Evolutionary conservation across 2,329 filamentous ascomycete genomes (phyloP), one percentile per base, ranked within the genome.

Genomic region (Macrophomina phaseolina): DNA sequence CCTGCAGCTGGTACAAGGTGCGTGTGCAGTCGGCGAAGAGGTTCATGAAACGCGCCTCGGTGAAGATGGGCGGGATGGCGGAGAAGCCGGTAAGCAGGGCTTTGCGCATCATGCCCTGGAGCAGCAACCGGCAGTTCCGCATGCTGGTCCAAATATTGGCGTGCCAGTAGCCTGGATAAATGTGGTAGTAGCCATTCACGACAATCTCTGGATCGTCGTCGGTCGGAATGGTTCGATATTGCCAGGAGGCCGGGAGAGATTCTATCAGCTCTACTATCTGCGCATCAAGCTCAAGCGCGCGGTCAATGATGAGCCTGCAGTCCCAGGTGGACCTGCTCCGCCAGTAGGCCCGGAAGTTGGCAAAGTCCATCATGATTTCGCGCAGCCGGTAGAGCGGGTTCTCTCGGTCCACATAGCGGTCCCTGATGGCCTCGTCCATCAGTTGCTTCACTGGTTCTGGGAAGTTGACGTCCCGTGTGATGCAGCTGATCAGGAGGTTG

Each of bases 81-180:
- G 72, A 67, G 36, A 77, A 71, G 11, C 71, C 72, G 66, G 67
- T 71, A 6, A 45, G 51, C 9, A 78, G 64, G 28, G 73, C 70
- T 4, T 67, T 52, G n/a, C 70, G 70, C 5, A 76, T 66, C 32
- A 71, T 38, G 30, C 66, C 67, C 61, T 74, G 73, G 1, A 78
- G 70, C 40, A 69, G 56, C 32, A 76, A 67, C 1, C 73, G 70
- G 45, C 72, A 70, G 2, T 68, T 65, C 3, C 73, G 67, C 30
- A 76, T 70, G 46, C 74, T 73, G 65, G 76, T 77, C 73, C 72
- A 76, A 69, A 76, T 74, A 40, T 74, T 71, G 3, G 69, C 69
- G 9, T 76, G 71, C 73, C 75, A 77, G 1, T 72, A 70, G 45
- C 75, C 72, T 7, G 68, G 64, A 67, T 77, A 78, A 18, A 76